Evolutionary conservation across 805 yeast genomes (phyloP).

Genomic region (Yamadazyma endophytica): DNA sequence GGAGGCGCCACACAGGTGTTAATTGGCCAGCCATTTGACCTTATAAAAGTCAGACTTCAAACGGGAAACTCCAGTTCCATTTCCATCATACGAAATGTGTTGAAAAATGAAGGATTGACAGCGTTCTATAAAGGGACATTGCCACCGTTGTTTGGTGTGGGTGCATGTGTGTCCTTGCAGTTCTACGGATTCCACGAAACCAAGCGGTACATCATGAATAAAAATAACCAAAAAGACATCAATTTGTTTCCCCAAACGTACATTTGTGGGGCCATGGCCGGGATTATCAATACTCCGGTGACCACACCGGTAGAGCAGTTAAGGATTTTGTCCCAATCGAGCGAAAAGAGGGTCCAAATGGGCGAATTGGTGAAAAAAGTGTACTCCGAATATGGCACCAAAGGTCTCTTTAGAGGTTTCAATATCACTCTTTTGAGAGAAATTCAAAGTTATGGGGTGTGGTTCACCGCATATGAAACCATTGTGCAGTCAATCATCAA

Average conservation of each 20-base stretch:
- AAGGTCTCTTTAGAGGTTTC: constrained; percentile 55
- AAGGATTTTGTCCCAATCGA: constrained; percentile 55
- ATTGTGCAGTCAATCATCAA: constrained; percentile 40
- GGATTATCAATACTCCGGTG: constrained; percentile 59
- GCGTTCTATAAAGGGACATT: constrained; percentile 45
- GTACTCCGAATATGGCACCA: constrained; percentile 37
- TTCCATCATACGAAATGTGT: constrained; percentile 30
- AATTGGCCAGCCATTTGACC: constrained; percentile 45
- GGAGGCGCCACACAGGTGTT: constrained; percentile 47
- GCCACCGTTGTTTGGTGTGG: constrained; percentile 42
- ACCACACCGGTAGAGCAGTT: constrained; percentile 66
- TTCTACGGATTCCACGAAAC: constrained; percentile 71
- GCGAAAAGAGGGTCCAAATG: constrained; percentile 13
- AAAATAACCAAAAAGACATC: constrained; percentile 25
- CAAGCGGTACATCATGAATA: constrained; percentile 49
- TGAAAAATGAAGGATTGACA: constrained; percentile 36
- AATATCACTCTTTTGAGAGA: constrained; percentile 54
- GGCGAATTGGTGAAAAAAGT: constrained; percentile 40
- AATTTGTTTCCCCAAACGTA: constrained; percentile 55
- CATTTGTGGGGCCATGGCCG: constrained; percentile 62
- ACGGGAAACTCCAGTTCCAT: constrained; percentile 28
- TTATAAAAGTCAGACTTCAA: constrained; percentile 40
- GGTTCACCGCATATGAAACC: constrained; percentile 65
- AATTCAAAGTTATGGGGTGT: constrained; percentile 70
- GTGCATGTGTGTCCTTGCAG: constrained; percentile 65